Evolutionary conservation across 2,329 filamentous ascomycete genomes (phyloP), one percentile per base, ranked within the genome.

Genomic region (Calonectria crousiana): DNA sequence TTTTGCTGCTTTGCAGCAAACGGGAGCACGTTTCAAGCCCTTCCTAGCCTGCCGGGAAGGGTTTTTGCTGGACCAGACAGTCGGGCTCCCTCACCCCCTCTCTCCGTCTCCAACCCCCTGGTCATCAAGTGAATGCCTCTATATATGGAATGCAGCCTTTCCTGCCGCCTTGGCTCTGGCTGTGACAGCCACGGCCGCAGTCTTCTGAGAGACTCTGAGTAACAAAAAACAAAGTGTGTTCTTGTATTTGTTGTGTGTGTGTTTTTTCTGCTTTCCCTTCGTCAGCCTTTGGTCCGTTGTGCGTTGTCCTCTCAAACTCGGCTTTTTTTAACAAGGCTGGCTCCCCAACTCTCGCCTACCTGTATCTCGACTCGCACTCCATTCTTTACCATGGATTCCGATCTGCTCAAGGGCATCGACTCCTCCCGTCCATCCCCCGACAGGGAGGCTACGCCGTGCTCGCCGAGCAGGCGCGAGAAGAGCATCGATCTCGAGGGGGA

Each of bases 401-500:
- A 34, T 44, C 18, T 66, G 6, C 66, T 79, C 6, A 74, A 51
- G 47, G 78, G 78, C 11, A 73, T 80, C 28, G 74, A 69, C n/a
- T 74, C 75, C n/a, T 73, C 72, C 11, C 78, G 75, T 52, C 28
- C 76, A 16, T 75, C 74, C 0, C 72, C 70, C 44, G 49, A 72
- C 6, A 69, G 28, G 16, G 41, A 53, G 16, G 28, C 16, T 11
- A 67, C 67, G 10, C 34, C 60, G n/a, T n/a, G 44, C 34, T 34
- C 32, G 3, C 28, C 64, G 14, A 36, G 62, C 9, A 75, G 71
- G 18, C 69, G 77, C 6, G 72, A 71, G 32, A 79, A 76, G 14
- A 80, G 79, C 70, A 78, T 80, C 52, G 78, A 74, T 52, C 79
- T 80, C 6, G 78, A 80, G n/a, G 75, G 72, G 8, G 36, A 38